These are phyloP conservation scores for Annulohypoxylon truncatum DNA, from an alignment of 2,329 filamentous ascomycete species.

Conservation along the genomic window DNA sequence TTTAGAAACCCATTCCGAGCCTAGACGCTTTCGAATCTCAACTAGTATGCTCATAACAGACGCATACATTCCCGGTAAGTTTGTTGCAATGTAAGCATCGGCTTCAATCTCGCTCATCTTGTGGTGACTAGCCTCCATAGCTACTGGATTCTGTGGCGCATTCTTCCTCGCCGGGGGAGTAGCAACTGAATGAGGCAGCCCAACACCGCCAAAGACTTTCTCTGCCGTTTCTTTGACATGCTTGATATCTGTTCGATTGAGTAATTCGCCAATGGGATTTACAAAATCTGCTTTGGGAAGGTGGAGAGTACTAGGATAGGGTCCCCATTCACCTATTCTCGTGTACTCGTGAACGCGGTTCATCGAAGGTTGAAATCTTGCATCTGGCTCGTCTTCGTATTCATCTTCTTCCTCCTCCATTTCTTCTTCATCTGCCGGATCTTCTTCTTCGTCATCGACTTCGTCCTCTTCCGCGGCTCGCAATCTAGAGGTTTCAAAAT, in stretches of 20 bases:
- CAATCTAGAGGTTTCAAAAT: slow-evolving; percentile 62
- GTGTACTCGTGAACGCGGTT: slow-evolving; percentile 80
- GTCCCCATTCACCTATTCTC: slow-evolving; percentile 77
- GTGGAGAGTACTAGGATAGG: slow-evolving; percentile 78
- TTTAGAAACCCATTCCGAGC: slow-evolving; percentile 75
- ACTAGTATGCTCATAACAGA: slow-evolving; percentile 74
- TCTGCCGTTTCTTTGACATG: slow-evolving; percentile 81
- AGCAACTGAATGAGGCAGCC: slow-evolving; percentile 80
- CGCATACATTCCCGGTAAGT: slow-evolving; percentile 78
- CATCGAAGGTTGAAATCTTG: slow-evolving; percentile 46
- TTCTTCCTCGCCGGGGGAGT: slow-evolving; percentile 70
- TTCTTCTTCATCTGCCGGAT: slow-evolving; percentile 50
- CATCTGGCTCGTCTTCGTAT: slow-evolving; percentile 50
- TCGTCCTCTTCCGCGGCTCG: slow-evolving; percentile 50
- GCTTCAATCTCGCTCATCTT: slow-evolving; percentile 81
- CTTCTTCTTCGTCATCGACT: slow-evolving; percentile 47
- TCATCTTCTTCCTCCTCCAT: slow-evolving; percentile 53
- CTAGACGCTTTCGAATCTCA: slow-evolving; percentile 79
- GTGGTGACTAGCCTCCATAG: slow-evolving; percentile 70
- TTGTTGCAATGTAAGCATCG: slow-evolving; percentile 76
- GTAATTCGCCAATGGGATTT: slow-evolving; percentile 74
- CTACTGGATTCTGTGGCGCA: slow-evolving; percentile 72
- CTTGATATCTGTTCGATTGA: slow-evolving; percentile 75
- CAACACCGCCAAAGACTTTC: slow-evolving; percentile 78
- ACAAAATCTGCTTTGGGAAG: slow-evolving; percentile 78